Conservation (phyloP, 2,329 filamentous ascomycete species). For the Dryadomyces quercus-mongolicae region DNA sequence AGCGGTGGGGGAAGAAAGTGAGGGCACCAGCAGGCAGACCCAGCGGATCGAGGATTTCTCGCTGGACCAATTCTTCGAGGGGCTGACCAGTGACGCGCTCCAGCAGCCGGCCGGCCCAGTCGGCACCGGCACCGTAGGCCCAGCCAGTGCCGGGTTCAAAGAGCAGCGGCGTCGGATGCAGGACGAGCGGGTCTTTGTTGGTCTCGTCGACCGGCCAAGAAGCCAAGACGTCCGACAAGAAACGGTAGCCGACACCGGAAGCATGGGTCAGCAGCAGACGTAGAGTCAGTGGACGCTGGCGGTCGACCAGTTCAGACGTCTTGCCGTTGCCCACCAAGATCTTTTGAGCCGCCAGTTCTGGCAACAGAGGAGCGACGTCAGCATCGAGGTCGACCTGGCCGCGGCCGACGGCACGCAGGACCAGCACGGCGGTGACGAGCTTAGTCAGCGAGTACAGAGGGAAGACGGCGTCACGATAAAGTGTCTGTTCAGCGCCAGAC, state of each 20-base stretch:
- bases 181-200: neutral
- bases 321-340: slow-evolving; percentile 6
- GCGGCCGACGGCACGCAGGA: slow-evolving; percentile 34
- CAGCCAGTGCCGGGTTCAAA: slow-evolving; percentile 12
- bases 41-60: slow-evolving; percentile 10
- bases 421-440: slow-evolving; percentile 32
- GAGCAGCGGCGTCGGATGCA: slow-evolving; percentile 9
- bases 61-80: slow-evolving; percentile 9
- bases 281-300: slow-evolving; percentile 10
- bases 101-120: slow-evolving; percentile 11
- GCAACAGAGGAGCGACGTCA: slow-evolving; percentile 22
- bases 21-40: slow-evolving; percentile 8
- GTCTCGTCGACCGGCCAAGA: slow-evolving; percentile 1
- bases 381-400: slow-evolving; percentile 31
- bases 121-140: slow-evolving; percentile 11
- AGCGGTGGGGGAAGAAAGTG: slow-evolving; percentile 10
- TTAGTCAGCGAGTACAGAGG: slow-evolving; percentile 25
- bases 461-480: slow-evolving; percentile 18
- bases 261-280: slow-evolving; percentile 6
- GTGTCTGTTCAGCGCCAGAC: slow-evolving; percentile 7
- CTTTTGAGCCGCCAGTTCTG: slow-evolving; percentile 10
- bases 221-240: slow-evolving; percentile 6
- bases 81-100: slow-evolving; percentile 4
- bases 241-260: slow-evolving; percentile 12
- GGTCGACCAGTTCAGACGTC: slow-evolving; percentile 1